phyloP scores from a whole-genome alignment of 2,329 filamentous ascomycete species.

The Harringtonia aguacate region DNA sequence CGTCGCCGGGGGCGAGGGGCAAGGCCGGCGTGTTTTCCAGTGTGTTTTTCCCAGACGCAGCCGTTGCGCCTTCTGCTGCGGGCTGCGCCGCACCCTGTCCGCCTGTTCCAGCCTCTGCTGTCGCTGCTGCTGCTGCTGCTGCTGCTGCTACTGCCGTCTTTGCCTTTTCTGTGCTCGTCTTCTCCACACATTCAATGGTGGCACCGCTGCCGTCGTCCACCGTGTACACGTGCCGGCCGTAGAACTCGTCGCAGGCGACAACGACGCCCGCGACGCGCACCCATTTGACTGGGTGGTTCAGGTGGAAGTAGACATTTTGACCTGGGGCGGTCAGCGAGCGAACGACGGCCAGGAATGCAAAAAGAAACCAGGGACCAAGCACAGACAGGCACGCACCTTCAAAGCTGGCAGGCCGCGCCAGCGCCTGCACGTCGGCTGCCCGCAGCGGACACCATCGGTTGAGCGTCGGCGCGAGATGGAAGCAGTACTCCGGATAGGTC shows the following conservation, averaged over 20 bases:
- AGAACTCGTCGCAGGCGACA: conserved; percentile 47
- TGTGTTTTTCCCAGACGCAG: too few relatives aligned
- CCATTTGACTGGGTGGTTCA: conserved; percentile 69
- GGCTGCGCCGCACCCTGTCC: too few relatives aligned
- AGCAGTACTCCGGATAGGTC: conserved; percentile 52
- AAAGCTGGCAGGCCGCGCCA: conserved; percentile 38
- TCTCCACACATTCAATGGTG: conserved; percentile 39
- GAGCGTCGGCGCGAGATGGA: conserved; percentile 50
- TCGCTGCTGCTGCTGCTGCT: neutral
- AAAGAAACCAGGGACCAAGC: too few relatives aligned
- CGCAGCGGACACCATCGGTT: conserved; percentile 48
- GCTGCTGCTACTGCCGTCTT: neutral
- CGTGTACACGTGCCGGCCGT: conserved; percentile 37
- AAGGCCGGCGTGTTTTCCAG: conserved; percentile 11
- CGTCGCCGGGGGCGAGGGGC: conserved; percentile 31
- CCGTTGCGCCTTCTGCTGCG: too few relatives aligned
- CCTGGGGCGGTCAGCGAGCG: conserved; percentile 19
- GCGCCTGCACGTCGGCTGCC: conserved; percentile 34
- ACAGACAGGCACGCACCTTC: conserved; percentile 36
- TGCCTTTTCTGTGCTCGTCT: neutral
- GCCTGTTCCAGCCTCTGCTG: neutral
- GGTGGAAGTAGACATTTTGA: conserved; percentile 52
- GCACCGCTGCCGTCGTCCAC: conserved; percentile 56
- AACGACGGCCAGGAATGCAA: too few relatives aligned
- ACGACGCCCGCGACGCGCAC: conserved; percentile 61